Evolutionary conservation across 306 rosid genomes (phyloP), one percentile per base, ranked within the genome.

Genomic region (Cucurbita moschata): DNA sequence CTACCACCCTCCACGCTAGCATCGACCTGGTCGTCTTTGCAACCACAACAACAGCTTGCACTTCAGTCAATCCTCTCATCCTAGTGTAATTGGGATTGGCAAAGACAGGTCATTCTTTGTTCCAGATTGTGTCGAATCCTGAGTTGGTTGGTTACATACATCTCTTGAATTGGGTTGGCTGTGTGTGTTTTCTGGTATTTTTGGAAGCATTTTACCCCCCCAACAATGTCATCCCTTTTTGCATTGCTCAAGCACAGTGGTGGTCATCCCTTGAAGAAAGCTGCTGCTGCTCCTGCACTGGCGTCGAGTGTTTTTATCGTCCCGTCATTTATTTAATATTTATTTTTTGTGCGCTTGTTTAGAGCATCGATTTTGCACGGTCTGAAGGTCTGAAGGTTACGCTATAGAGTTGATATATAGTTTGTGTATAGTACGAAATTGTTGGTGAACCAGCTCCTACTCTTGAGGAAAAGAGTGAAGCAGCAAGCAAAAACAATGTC

Each of bases 41-140:
- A 88, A 82, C 99, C 99, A 5, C 99, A 95, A 77, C 96, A 91
- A 69, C 99, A 95, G 80, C 89, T 89, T 77, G 99, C 97, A 21
- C 79, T 95, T 46, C 99, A 95, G 60, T 89, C 97, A 23, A 89
- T 92, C 78, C 98, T 92, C 69, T 80, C 96, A 14, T 88, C 74
- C 15, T 70, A 70, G 60, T 35, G 42, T 50, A 46, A 35, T 50
- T 50, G 5, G 60, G 16, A 49, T 49, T 42, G 53, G 38, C 30
- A 42, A 42, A 42, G 52, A 19, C 35, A 64, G 71, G 39, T 49
- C 43, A 23, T 69, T 68, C 55, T 67, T 44, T 68, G 54, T 44
- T 66, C 54, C 37, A 66, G 35, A 13, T 70, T 70, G 74, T 69
- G 58, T 47, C 58, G 26, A 58, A 69, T 15, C 54, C 70, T 69